Evolutionary conservation across 768 basidiomycete species (phyloP).

Genomic region (Tephrocybe sp.): DNA sequence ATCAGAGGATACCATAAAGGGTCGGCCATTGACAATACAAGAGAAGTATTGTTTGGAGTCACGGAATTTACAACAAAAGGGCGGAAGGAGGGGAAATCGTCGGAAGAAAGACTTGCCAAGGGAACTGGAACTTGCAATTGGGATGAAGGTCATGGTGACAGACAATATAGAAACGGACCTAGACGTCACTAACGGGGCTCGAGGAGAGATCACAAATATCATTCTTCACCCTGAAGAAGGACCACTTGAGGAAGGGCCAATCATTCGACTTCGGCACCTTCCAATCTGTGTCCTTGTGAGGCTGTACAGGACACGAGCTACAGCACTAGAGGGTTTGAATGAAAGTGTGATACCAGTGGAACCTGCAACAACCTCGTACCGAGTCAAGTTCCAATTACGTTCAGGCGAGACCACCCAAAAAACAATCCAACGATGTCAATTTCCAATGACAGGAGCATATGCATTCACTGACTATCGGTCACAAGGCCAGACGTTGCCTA

Average conservation of each 20-base stretch:
- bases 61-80: neutral
- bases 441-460: too few species aligned
- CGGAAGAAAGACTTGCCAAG: neutral
- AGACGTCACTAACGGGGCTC: neutral
- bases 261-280: neutral
- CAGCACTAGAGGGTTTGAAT: too few species aligned
- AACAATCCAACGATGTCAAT: too few species aligned
- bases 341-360: too few species aligned
- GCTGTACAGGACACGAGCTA: too few species aligned
- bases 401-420: too few species aligned
- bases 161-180: neutral
- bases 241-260: too few species aligned
- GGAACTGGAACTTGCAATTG: too few species aligned
- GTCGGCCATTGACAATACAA: neutral
- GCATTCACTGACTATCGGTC: too few species aligned
- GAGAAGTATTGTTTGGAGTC: neutral
- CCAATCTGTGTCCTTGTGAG: neutral
- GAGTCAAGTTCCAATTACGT: too few species aligned
- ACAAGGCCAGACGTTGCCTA: slow-evolving; percentile 35
- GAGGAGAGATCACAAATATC: neutral
- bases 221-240: neutral
- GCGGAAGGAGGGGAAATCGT: neutral
- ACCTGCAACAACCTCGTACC: too few species aligned
- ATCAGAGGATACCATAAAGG: neutral
- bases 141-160: too few species aligned